Conservation (phyloP, 441 rosid species). For the Bocquillonia castaneifolia region DNA sequence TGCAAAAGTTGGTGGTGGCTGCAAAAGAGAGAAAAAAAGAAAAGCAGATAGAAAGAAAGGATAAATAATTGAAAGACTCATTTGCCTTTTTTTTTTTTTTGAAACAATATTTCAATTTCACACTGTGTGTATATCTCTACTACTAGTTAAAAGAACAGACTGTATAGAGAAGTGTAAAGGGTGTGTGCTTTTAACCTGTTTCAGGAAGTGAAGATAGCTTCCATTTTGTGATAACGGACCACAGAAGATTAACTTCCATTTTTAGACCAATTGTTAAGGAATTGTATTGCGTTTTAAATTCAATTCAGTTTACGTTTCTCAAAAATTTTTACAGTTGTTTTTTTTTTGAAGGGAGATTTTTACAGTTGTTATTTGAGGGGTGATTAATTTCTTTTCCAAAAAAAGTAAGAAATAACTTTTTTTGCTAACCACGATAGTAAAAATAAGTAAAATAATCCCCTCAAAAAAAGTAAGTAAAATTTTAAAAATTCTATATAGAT, state of each 20-base stretch:
- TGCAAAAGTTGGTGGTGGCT: constrained; percentile 43
- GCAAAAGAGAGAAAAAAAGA: constrained; percentile 33
- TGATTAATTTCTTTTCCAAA: too few relatives aligned
- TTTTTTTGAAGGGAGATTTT: too few relatives aligned
- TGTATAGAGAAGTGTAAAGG: constrained; percentile 1
- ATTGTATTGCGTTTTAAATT: neutral
- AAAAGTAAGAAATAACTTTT: too few relatives aligned
- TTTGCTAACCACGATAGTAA: too few relatives aligned
- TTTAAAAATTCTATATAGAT: too few relatives aligned
- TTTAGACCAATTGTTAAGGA: too few relatives aligned
- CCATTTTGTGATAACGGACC: neutral
- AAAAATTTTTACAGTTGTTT: too few relatives aligned
- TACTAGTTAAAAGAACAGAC: too few relatives aligned
- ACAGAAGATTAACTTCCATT: neutral
- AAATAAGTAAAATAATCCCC: too few relatives aligned
- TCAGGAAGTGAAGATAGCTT: constrained; percentile 13
- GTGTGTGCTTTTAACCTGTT: constrained; percentile 25
- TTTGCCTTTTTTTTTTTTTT: constrained; percentile 15
- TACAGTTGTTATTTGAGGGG: too few relatives aligned
- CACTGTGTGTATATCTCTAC: neutral
- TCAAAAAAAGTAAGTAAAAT: too few relatives aligned
- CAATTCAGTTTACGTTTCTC: neutral
- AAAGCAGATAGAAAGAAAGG: constrained; percentile 26
- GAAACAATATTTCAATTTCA: too few relatives aligned
- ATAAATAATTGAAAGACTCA: constrained; percentile 30